phyloP scores from a whole-genome alignment of 805 yeast genomes.

The Metschnikowia anglica region DNA sequence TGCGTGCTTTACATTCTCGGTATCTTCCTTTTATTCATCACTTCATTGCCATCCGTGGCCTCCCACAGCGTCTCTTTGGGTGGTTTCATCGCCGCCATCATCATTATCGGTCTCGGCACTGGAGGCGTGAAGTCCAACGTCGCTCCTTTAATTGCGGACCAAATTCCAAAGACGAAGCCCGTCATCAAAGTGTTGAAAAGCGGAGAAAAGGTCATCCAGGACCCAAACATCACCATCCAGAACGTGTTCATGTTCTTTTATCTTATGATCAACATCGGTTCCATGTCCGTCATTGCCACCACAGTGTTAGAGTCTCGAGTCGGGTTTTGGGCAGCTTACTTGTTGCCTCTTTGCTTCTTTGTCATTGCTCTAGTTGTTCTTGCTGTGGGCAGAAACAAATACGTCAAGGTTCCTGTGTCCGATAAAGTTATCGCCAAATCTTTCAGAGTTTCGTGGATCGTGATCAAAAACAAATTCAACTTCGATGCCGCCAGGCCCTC shows the following conservation, averaged over 20 bases:
- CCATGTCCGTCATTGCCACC: constrained; percentile 73
- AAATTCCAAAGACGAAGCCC: constrained; percentile 42
- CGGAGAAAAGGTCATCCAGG: constrained; percentile 46
- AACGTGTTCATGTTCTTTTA: constrained; percentile 75
- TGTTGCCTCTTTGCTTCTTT: constrained; percentile 65
- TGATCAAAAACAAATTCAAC: constrained; percentile 47
- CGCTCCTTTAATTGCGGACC: constrained; percentile 67
- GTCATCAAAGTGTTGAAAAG: constrained; percentile 36
- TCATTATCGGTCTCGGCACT: constrained; percentile 70
- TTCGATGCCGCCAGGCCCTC: constrained; percentile 61
- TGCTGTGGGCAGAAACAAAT: constrained; percentile 50
- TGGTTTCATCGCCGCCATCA: constrained; percentile 57
- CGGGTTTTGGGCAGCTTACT: constrained; percentile 74
- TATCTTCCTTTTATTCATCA: constrained; percentile 61
- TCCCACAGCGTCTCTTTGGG: constrained; percentile 53
- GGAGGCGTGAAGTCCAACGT: constrained; percentile 81
- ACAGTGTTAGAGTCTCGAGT: constrained; percentile 64
- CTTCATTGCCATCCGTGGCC: constrained; percentile 63
- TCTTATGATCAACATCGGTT: constrained; percentile 73
- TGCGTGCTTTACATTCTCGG: constrained; percentile 61
- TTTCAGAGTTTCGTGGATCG: constrained; percentile 44
- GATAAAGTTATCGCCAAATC: constrained; percentile 60
- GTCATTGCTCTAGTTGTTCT: constrained; percentile 52
- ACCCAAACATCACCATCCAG: constrained; percentile 70
- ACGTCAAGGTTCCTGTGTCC: constrained; percentile 59